Base-by-base conservation (phyloP, 306 rosid genomes). In the Cucumis cinereus region DNA sequence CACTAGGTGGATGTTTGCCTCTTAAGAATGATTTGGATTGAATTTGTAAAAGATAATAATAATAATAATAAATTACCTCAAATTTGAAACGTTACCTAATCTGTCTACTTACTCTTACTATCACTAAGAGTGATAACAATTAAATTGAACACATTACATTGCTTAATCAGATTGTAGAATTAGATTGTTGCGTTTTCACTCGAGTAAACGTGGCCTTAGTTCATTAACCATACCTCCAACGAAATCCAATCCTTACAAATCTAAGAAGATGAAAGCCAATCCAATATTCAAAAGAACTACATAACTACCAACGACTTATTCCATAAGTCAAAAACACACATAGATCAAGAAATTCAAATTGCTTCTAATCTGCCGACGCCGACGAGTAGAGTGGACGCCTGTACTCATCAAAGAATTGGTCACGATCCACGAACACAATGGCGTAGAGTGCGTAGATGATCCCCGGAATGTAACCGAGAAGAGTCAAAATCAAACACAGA, bases 361-460 rank as follows among this genome's bases (percentile, higher is more conserved):
- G 4, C 53, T 24, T 22, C 57, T 69, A 70, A 7, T 14, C 57
- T 23, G 86, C 69, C 41, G 84, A 56, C 40, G 84, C 73, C 49
- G 81, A 66, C 3, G 74, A 60, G 26, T 90, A 94, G 15, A 94
- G 92, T 50, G 99, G 98, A 63, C 93, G 95, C 73, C 99, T 88
- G 77, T 73, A 80, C 53, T 94, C 99, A 76, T 90, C 93, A 43
- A 91, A 94, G 84, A 82, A 94, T 79, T 89, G 86, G n/a, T 94
- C 97, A 77, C 99, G 99, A 84, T 94, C 89, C 38, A 90, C 73
- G 68, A 89, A 87, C 47, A 90, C 78, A 64, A 94, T 90, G 20
- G 88, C 93, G 78, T 94, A 94, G 13, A 94, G 88, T 8, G 99
- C 99, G 85, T 94, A 94, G 45, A 94, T 90, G 11, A 94, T 94